Conservation (phyloP, 2,329 filamentous ascomycete species). For the Phialemonium atrogriseum region DNA sequence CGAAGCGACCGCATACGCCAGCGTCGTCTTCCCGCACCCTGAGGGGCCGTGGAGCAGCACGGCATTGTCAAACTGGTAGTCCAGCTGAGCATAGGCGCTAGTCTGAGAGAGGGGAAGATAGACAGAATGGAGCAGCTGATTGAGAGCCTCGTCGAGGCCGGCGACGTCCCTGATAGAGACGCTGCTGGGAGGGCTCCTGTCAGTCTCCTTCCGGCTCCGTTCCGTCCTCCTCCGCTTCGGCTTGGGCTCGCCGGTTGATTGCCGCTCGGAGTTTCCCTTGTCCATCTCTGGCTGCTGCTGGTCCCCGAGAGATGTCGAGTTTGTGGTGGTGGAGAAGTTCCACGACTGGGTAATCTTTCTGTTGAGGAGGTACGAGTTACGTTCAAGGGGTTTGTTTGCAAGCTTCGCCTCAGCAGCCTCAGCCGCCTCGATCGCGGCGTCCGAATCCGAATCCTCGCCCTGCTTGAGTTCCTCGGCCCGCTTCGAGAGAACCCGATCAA, state of each 20-base stretch:
- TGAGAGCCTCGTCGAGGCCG: slow-evolving; percentile 65
- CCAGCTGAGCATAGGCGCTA: slow-evolving; percentile 55
- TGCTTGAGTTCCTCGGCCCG: slow-evolving; percentile 56
- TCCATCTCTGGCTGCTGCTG: slow-evolving; percentile 1
- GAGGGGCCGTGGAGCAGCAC: slow-evolving; percentile 76
- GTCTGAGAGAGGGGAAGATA: slow-evolving; percentile 65
- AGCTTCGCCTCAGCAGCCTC: slow-evolving; percentile 15
- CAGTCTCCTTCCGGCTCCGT: slow-evolving; percentile 28
- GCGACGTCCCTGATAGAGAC: slow-evolving; percentile 65
- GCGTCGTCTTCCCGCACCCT: slow-evolving; percentile 79
- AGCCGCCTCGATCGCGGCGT: slow-evolving; percentile 29
- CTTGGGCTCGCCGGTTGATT: slow-evolving; percentile 56
- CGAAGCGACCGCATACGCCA: slow-evolving; percentile 72
- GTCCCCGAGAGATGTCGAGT: not conserved
- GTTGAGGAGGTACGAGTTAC: slow-evolving; percentile 26
- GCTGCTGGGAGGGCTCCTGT: slow-evolving; percentile 58
- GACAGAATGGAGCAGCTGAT: slow-evolving; percentile 61
- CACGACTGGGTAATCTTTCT: slow-evolving; percentile 32
- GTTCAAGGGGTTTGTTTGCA: slow-evolving; percentile 8
- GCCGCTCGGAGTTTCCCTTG: slow-evolving; percentile 32
- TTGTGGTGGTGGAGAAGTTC: slow-evolving; percentile 21
- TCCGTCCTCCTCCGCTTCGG: slow-evolving; percentile 56
- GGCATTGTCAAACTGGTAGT: slow-evolving; percentile 63
- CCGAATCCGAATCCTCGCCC: slow-evolving; percentile 43
- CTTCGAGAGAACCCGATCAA: slow-evolving; percentile 72